A percentile compares a stretch with the other conserved stretches of the same genome.
These are phyloP conservation scores for Thermothelomyces thermophilus DNA, from an alignment of 2,329 filamentous ascomycete species.

Conservation along the genomic window DNA sequence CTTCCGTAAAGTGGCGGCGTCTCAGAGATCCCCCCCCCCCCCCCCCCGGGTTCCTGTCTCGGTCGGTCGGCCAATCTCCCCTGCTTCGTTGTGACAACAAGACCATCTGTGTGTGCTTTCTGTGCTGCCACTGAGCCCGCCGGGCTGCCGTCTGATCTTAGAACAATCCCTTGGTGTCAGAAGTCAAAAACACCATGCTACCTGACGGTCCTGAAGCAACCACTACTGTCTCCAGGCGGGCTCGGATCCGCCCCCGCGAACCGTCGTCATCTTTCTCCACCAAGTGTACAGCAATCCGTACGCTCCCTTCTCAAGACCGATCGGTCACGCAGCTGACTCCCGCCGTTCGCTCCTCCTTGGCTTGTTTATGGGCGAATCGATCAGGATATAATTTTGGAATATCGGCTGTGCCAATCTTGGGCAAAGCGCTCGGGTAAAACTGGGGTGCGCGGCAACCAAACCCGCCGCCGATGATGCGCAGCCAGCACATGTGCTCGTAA, in stretches of 20 bases:
- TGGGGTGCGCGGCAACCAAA: neutral
- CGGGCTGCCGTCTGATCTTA: neutral
- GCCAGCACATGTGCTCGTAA: too few relatives aligned
- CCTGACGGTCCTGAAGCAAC: neutral
- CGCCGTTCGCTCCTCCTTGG: too few relatives aligned
- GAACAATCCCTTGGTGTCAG: neutral
- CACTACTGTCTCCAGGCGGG: neutral
- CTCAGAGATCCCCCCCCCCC: neutral
- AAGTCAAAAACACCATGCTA: neutral
- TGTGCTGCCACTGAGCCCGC: too few relatives aligned
- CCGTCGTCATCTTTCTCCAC: too few relatives aligned
- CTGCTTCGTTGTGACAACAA: conserved; percentile 5
- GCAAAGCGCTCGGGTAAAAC: neutral
- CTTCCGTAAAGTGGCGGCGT: too few relatives aligned
- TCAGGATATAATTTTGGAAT: conserved; percentile 10
- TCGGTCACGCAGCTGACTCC: too few relatives aligned
- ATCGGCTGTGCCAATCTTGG: neutral
- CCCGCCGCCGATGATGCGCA: neutral
- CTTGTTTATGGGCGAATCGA: neutral
- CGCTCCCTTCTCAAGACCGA: too few relatives aligned
- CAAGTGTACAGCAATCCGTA: too few relatives aligned
- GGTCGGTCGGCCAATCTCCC: conserved; percentile 3
- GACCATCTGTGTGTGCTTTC: too few relatives aligned
- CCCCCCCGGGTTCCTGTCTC: neutral
- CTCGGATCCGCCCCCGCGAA: too few relatives aligned